These are phyloP conservation scores for Saprolegnia diclina DNA, from an alignment of 352 stramenopile species.

Conservation along the genomic window DNA sequence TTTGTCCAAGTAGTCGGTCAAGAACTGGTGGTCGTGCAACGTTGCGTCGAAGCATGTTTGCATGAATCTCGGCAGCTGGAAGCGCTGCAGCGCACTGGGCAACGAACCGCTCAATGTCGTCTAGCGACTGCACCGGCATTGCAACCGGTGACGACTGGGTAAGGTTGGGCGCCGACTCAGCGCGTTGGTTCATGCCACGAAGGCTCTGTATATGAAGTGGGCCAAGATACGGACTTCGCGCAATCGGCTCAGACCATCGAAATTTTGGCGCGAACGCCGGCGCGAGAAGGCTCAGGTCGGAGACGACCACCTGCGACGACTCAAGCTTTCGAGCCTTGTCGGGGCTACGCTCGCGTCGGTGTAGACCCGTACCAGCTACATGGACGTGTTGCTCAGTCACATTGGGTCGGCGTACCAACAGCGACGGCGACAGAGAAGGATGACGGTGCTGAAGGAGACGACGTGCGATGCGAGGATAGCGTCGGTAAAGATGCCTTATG, in stretches of 20 bases:
- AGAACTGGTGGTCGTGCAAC: neutral
- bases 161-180: neutral
- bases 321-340: neutral
- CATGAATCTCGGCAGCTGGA: neutral
- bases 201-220: constrained; percentile 49
- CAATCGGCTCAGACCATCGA: neutral
- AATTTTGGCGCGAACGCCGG: constrained; percentile 17
- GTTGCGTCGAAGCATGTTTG: constrained; percentile 8
- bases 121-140: constrained; percentile 1
- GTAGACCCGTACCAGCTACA: neutral
- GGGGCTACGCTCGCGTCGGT: too few species aligned
- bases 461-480: too few species aligned
- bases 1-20: neutral
- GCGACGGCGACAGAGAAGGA: neutral
- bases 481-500: neutral
- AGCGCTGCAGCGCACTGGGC: neutral
- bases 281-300: constrained; percentile 19
- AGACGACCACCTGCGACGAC: constrained; percentile 22
- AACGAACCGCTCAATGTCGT: constrained; percentile 23
- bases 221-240: constrained; percentile 34
- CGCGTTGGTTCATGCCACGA: constrained; percentile 28
- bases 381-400: neutral
- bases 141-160: neutral
- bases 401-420: neutral
- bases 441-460: neutral